Evolutionary conservation across 2,329 filamentous ascomycete species (phyloP).

Genomic region (Cladosporium velox): DNA sequence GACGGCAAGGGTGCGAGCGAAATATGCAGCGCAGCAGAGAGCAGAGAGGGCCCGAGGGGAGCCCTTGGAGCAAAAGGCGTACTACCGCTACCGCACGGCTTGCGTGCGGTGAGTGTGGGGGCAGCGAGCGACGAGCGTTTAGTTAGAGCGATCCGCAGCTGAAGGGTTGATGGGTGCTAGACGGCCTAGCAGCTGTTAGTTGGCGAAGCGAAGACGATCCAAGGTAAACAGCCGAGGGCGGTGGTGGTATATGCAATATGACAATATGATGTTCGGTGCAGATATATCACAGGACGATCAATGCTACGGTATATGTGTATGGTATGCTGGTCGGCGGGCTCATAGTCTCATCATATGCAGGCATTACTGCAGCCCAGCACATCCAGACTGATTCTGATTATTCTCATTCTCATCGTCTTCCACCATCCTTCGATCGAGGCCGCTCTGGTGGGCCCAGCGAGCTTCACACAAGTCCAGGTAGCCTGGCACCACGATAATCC

Average conservation of each 20-base stretch:
- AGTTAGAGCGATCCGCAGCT: constrained; percentile 12
- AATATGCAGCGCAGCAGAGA: constrained; percentile 16
- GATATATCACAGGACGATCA: background rate
- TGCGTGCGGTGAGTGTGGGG: constrained; percentile 16
- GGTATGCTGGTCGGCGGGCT: background rate
- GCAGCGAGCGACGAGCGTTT: background rate
- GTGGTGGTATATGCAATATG: background rate
- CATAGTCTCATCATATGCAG: background rate
- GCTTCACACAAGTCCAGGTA: constrained; percentile 6
- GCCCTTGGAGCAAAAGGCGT: background rate
- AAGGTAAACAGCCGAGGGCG: background rate
- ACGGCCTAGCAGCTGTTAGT: background rate
- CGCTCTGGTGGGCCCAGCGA: background rate
- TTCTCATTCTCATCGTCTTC: background rate
- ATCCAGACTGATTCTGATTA: background rate
- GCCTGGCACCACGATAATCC: background rate
- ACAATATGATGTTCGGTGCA: background rate
- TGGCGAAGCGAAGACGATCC: constrained; percentile 7
- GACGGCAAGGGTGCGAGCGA: constrained; percentile 19
- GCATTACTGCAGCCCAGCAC: constrained; percentile 1
- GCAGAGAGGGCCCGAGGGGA: constrained; percentile 13
- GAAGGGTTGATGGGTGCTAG: constrained; percentile 11
- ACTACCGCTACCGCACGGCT: constrained; percentile 10
- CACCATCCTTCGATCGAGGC: background rate
- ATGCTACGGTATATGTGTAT: background rate